A percentile compares a stretch with the other conserved stretches of the same genome.
phyloP scores from a whole-genome alignment of 192 early-diverging fungal genomes.

The Rhizophlyctis rosea region DNA sequence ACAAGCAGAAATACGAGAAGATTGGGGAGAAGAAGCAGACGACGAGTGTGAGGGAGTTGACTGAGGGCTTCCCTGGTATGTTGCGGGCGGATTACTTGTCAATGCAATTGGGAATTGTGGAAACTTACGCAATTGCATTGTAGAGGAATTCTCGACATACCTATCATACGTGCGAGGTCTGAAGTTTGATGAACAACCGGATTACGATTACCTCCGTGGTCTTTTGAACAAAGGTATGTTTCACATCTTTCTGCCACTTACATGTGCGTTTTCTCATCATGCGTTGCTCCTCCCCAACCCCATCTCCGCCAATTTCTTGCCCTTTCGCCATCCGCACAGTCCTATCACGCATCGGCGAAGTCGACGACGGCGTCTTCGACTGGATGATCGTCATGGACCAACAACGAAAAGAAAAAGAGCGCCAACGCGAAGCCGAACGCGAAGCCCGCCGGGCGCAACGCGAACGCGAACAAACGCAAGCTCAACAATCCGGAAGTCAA shows the following conservation, averaged over 20 bases:
- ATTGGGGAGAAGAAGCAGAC: conserved; percentile 98
- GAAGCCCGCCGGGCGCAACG: conserved; percentile 3
- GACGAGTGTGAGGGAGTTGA: conserved; percentile 83
- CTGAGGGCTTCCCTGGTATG: conserved; percentile 82
- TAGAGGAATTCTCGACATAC: conserved; percentile 84
- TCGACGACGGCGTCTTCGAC: conserved; percentile 92
- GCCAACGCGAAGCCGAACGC: conserved; percentile 11
- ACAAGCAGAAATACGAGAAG: conserved; percentile 99
- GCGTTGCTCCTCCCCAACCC: conserved; percentile 1
- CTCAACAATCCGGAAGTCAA: neutral
- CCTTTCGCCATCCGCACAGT: conserved; percentile 19
- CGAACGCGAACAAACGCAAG: neutral
- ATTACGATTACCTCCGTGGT: conserved; percentile 89
- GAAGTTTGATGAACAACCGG: conserved; percentile 95
- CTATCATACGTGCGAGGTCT: conserved; percentile 87
- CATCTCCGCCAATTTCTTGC: neutral
- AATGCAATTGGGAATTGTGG: too few species aligned
- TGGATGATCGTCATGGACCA: conserved; percentile 74
- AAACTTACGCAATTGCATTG: too few species aligned
- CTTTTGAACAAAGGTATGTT: conserved; percentile 74
- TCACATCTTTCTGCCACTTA: too few species aligned
- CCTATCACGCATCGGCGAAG: conserved; percentile 54
- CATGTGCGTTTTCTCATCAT: neutral
- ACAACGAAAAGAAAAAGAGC: conserved; percentile 20
- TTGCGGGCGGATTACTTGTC: too few species aligned